A percentile compares a stretch with the other conserved stretches of the same genome.
Evolutionary conservation across 192 early-diverging fungal species (phyloP).

Genomic region (Backusella australiensis): DNA sequence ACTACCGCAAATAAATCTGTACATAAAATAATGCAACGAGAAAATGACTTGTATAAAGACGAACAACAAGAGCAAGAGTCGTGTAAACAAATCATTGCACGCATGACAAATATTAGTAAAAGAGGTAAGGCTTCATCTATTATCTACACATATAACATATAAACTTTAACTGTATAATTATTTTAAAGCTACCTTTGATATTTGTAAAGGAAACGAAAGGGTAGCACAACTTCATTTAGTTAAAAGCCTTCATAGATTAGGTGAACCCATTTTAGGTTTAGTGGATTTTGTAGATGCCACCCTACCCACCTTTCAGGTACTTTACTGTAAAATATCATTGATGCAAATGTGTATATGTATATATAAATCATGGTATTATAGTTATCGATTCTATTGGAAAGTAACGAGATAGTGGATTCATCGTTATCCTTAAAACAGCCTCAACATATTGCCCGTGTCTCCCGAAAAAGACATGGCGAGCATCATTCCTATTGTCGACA

Average conservation of each 20-base stretch:
- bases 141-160: neutral
- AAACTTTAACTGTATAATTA: neutral
- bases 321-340: too few species aligned
- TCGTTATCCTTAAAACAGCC: constrained; percentile 48
- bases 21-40: constrained; percentile 47
- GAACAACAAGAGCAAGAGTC: constrained; percentile 19
- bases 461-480: constrained; percentile 75
- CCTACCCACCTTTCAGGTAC: constrained; percentile 72
- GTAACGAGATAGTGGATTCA: constrained; percentile 58
- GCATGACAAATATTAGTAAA: constrained; percentile 29
- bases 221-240: constrained; percentile 67
- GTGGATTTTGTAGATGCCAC: constrained; percentile 61
- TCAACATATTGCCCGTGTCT: constrained; percentile 54
- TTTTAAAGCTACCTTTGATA: constrained; percentile 55
- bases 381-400: constrained; percentile 76
- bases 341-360: too few species aligned
- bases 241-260: constrained; percentile 63
- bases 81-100: constrained; percentile 32
- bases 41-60: constrained; percentile 49
- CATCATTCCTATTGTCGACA: constrained; percentile 78
- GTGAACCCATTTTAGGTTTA: constrained; percentile 68
- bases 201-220: constrained; percentile 78
- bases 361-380: constrained; percentile 7
- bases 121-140: constrained; percentile 23
- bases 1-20: constrained; percentile 2